Conservation (phyloP, 106 monocot species). For the Posidonia australis region DNA sequence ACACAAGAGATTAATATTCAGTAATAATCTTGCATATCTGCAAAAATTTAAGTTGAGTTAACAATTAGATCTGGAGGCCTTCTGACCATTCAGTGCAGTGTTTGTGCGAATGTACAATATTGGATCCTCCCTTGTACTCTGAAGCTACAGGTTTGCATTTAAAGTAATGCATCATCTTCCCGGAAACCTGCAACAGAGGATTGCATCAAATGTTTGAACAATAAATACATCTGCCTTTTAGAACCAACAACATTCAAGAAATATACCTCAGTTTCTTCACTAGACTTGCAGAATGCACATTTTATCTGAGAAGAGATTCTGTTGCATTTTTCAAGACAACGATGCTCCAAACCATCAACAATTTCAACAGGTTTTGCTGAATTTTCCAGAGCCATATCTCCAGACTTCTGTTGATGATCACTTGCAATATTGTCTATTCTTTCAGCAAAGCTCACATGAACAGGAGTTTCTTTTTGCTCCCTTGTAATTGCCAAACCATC, state of each 20-base stretch:
- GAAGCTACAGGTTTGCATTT: constrained; percentile 59
- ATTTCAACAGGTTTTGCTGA: background rate
- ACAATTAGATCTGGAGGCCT: background rate
- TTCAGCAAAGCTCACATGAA: background rate
- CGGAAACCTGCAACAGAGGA: constrained; percentile 51
- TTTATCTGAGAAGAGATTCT: constrained; percentile 15
- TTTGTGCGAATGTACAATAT: constrained; percentile 69
- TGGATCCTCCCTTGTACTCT: constrained; percentile 43
- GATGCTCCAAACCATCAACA: background rate
- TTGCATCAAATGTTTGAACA: background rate
- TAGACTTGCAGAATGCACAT: constrained; percentile 87
- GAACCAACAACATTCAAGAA: background rate
- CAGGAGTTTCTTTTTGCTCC: background rate
- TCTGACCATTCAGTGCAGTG: constrained; percentile 84
- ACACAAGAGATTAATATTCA: constrained; percentile 3
- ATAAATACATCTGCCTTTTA: background rate
- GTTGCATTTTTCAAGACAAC: constrained; percentile 37
- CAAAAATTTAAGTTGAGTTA: background rate
- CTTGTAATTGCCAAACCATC: background rate
- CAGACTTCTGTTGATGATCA: background rate
- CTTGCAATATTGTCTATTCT: background rate
- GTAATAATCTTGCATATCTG: no score
- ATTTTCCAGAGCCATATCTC: background rate
- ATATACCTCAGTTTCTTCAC: constrained; percentile 49
- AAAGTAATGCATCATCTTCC: constrained; percentile 82